These are phyloP conservation scores for Pythium sp. DNA, from an alignment of 352 stramenopile species.

Conservation along the genomic window DNA sequence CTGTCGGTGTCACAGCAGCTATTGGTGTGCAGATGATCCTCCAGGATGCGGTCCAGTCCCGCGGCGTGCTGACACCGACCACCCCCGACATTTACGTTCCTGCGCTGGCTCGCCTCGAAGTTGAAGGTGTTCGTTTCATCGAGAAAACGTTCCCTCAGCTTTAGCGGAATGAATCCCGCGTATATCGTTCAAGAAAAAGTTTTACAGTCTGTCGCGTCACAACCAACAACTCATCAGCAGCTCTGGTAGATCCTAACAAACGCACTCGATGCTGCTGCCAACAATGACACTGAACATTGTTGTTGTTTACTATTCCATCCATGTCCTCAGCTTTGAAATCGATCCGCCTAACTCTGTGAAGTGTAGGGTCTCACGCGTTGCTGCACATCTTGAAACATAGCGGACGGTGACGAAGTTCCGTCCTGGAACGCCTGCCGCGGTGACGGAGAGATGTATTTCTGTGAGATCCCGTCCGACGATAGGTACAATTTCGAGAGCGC, in stretches of 20 bases:
- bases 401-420: slow-evolving; percentile 4
- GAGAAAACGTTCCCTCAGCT: slow-evolving; percentile 68
- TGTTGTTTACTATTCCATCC: background rate
- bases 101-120: slow-evolving; percentile 78
- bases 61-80: slow-evolving; percentile 88
- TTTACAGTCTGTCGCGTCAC: background rate
- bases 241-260: background rate
- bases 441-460: slow-evolving; percentile 62
- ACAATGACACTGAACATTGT: background rate
- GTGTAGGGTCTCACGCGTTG: slow-evolving; percentile 16
- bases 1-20: slow-evolving; percentile 92
- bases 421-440: slow-evolving; percentile 21
- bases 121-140: slow-evolving; percentile 84
- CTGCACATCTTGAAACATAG: slow-evolving; percentile 16
- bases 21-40: slow-evolving; percentile 94
- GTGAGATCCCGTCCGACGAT: slow-evolving; percentile 69
- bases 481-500: slow-evolving; percentile 60
- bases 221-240: background rate
- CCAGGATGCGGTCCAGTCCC: slow-evolving; percentile 75
- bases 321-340: background rate
- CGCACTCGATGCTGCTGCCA: background rate
- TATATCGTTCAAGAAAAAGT: background rate
- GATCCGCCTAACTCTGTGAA: slow-evolving; percentile 11
- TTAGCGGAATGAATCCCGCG: slow-evolving; percentile 3
- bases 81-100: slow-evolving; percentile 89